Percentiles rank a stretch among this genome's conserved stretches.
Evolutionary conservation across 1,139 yeast genomes (phyloP).

Genomic region (Pichia sp.): DNA sequence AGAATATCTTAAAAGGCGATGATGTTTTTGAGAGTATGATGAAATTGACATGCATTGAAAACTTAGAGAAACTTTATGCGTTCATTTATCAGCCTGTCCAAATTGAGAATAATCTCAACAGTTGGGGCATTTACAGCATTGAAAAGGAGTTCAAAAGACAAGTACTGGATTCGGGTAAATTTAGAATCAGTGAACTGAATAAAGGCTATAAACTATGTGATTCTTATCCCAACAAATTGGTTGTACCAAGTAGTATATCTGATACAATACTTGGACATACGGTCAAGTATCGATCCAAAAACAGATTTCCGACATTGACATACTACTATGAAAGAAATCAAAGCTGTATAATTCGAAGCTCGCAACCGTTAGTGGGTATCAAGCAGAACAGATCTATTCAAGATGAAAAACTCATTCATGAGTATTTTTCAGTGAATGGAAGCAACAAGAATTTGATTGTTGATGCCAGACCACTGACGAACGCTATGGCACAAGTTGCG

Average conservation of each 20-base stretch:
- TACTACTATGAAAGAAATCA: slow-evolving; percentile 67
- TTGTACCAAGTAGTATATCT: slow-evolving; percentile 69
- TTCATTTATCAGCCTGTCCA: slow-evolving; percentile 55
- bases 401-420: slow-evolving; percentile 75
- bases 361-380: slow-evolving; percentile 90
- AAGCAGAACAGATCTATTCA: slow-evolving; percentile 85
- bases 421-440: slow-evolving; percentile 49
- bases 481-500: slow-evolving; percentile 96
- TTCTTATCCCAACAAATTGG: slow-evolving; percentile 61
- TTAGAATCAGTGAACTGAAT: slow-evolving; percentile 71
- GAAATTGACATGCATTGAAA: slow-evolving; percentile 50
- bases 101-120: slow-evolving; percentile 43
- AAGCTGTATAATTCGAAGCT: slow-evolving; percentile 77
- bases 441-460: slow-evolving; percentile 50
- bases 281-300: slow-evolving; percentile 76
- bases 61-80: slow-evolving; percentile 59
- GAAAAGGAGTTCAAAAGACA: slow-evolving; percentile 59
- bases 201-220: slow-evolving; percentile 58
- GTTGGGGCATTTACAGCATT: slow-evolving; percentile 70
- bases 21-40: slow-evolving; percentile 71
- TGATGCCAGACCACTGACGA: slow-evolving; percentile 87
- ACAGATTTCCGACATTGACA: slow-evolving; percentile 73
- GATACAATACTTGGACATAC: slow-evolving; percentile 82
- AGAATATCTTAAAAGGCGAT: slow-evolving; percentile 46
- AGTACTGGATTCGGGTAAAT: slow-evolving; percentile 37